Evolutionary conservation across 2,329 filamentous ascomycete genomes (phyloP).

Genomic region (Mycocentrospora acerina): DNA sequence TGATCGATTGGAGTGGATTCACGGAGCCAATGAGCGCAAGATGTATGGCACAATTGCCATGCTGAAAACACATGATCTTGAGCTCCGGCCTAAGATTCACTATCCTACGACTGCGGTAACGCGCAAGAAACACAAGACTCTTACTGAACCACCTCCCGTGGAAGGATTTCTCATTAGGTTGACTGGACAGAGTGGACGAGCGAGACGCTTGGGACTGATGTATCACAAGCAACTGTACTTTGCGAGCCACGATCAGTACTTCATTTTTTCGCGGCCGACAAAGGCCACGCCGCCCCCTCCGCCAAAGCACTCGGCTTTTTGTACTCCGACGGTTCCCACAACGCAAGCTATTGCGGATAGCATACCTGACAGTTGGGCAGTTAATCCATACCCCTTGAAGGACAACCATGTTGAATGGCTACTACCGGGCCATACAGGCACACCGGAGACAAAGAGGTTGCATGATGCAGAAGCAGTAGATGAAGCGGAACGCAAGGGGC

Average conservation of each 20-base stretch:
- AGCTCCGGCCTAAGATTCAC: constrained; percentile 65
- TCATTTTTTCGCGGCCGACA: constrained; percentile 63
- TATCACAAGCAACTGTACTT: constrained; percentile 69
- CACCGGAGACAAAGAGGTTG: constrained; percentile 47
- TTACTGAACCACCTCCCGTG: constrained; percentile 62
- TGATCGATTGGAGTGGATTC: constrained; percentile 68
- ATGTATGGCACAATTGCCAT: constrained; percentile 72
- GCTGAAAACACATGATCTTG: constrained; percentile 66
- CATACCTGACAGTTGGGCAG: constrained; percentile 62
- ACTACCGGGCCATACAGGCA: constrained; percentile 42
- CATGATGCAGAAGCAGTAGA: constrained; percentile 62
- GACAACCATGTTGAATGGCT: constrained; percentile 60
- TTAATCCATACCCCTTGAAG: constrained; percentile 62
- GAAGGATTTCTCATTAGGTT: constrained; percentile 68
- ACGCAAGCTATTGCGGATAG: constrained; percentile 56
- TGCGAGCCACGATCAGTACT: constrained; percentile 62
- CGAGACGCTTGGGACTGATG: constrained; percentile 60
- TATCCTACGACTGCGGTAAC: constrained; percentile 57
- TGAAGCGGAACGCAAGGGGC: constrained; percentile 59
- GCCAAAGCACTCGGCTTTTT: constrained; percentile 52
- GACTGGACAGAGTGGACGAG: constrained; percentile 62
- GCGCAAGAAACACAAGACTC: constrained; percentile 41
- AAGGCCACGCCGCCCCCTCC: constrained; percentile 60
- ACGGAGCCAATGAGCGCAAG: constrained; percentile 64
- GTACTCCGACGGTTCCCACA: constrained; percentile 53